Evolutionary conservation across 1,284 basidiomycete genomes (phyloP), one percentile per base, ranked within the genome.

Genomic region (Ceratobasidium sp.): DNA sequence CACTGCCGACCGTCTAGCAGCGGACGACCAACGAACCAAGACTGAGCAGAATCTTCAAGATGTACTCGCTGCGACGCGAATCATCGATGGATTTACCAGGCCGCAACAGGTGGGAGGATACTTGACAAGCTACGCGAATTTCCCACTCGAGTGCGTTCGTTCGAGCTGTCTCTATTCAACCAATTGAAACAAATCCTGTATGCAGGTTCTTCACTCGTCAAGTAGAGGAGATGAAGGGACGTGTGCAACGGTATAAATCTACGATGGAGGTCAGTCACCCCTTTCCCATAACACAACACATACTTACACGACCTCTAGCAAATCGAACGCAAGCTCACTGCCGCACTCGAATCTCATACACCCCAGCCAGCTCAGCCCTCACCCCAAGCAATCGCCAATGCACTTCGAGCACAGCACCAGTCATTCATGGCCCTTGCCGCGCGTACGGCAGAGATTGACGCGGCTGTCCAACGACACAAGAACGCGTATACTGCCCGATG

Each of bases 311-410:
- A 27, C 43, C 9, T 46, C n/a, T 77, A 94, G 92, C 90, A 92
- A 89, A 92, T 93, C 76, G 92, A 94, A 81, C 87, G 91, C 71
- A 92, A 92, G 80, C 83, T 94, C 1, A 87, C 89, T 3, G 89
- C 90, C 11, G 87, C 89, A 4, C 84, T 88, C 9, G 83, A 83
- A 71, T 88, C 90, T 77, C 82, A 85, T 66, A 91, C 90, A 1
- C 92, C 92, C n/a, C 92, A 94, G 83, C 56, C 68, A 31, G 54
- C 68, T n/a, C 68, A 72, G 51, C 68, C 68, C 29, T 72, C 68
- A 24, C 68, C 68, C 3, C 68, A 72, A 77, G 76, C 76, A 16
- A 77, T 77, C 43, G 56, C 76, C 24, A 66, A 66, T 29, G 58
- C 76, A 14, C 75, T 77, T 22, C 73, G 75, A 19, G 75, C 76